These are phyloP conservation scores for Entoloma clypeatum DNA, from an alignment of 1,284 basidiomycete genomes.

Conservation along the genomic window DNA sequence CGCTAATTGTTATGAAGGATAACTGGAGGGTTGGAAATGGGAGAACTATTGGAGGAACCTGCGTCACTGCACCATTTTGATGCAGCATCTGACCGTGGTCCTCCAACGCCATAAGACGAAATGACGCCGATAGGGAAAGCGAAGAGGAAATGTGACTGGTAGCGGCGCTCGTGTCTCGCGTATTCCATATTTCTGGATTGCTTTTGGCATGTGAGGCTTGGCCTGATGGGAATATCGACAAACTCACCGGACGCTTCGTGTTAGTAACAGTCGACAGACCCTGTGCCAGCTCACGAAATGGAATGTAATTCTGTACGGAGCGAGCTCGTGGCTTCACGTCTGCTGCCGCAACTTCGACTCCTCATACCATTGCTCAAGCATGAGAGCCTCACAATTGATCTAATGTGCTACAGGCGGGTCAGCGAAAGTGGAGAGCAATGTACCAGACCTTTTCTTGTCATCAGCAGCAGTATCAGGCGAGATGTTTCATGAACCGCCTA, in stretches of 20 bases:
- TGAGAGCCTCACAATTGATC: not conserved
- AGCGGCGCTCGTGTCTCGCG: too few species aligned
- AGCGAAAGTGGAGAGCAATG: not conserved
- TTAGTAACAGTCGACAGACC: not conserved
- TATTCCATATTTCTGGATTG: too few species aligned
- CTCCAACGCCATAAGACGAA: conserved; percentile 6
- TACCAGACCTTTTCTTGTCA: too few species aligned
- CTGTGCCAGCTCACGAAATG: conserved; percentile 9
- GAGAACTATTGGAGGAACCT: not conserved
- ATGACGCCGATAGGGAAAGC: conserved; percentile 9
- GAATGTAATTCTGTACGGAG: conserved; percentile 7
- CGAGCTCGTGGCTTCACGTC: conserved; percentile 12
- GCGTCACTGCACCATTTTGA: not conserved
- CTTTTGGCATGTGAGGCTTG: not conserved
- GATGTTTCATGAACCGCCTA: too few species aligned
- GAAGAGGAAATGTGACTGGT: not conserved
- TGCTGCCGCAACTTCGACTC: too few species aligned
- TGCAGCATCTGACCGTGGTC: conserved; percentile 4
- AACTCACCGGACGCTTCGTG: conserved; percentile 1
- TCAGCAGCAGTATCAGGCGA: too few species aligned
- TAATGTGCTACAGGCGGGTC: not conserved
- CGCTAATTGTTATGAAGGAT: not conserved
- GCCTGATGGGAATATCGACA: not conserved
- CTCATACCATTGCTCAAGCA: not conserved
- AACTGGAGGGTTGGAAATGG: not conserved